Base-by-base conservation (phyloP, 179 eudicot genomes). In the Pouteria campechiana region DNA sequence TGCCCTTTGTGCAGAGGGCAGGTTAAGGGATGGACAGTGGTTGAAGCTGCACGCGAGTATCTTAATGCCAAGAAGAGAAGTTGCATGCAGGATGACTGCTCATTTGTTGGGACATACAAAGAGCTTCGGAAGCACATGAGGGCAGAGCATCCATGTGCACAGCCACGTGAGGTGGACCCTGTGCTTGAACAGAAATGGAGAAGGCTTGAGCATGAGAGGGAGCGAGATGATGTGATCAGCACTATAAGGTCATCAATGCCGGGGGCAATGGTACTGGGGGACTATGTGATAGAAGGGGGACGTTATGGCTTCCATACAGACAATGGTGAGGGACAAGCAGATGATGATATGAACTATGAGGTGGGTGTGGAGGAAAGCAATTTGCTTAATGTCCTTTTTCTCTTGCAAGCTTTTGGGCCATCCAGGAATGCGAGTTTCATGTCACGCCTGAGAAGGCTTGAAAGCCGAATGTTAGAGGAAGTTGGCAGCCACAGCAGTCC, bases 1-100 rank as follows among this genome's bases (percentile, higher is more conserved):
- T 84, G 92, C 38, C 92, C 95, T 1, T 78, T 81, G 7, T 85
- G 95, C 41, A 83, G 95, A 6, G 87, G 92, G 17, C 83, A 81
- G 63, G 95, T 85, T 28, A 85, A 81, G 39, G 95, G 95, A 11
- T 85, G 92, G 92, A 85, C 95, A 1, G 69, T 85, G 50, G 81
- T 81, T 33, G 72, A 75, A 47, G 72, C 70, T 3, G 92, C 87
- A 13, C 73, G 92, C 23, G 66, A 71, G 44, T 53, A 52, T 68
- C 69, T 78, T 24, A 78, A 85, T 37, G 46, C 61, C 48, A 81
- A 75, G 67, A 63, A 62, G 54, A 67, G 92, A 32, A 52, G 55
- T 11, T 85, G 95, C 65, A 68, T 66, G 75, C 75, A 85, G 36
- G 87, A 78, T 20, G 60, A 63, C 12, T 85, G 95, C 63, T 60